Evolutionary conservation across 768 basidiomycete species (phyloP).

Genomic region (Suillus fuscotomentosus): DNA sequence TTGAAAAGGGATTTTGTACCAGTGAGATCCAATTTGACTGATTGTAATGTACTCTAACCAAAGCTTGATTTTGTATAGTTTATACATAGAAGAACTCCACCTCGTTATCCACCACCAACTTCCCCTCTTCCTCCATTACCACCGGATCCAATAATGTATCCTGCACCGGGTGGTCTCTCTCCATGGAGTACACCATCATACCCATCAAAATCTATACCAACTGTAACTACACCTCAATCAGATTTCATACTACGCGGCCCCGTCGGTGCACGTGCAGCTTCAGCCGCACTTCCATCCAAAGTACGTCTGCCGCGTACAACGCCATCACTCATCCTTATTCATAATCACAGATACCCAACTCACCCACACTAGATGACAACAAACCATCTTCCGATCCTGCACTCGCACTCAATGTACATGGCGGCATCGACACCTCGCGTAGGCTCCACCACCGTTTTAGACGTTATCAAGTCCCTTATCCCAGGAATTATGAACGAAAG

Average conservation of each 20-base stretch:
- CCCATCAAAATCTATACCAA: not conserved
- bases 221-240: not conserved
- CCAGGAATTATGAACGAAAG: conserved; percentile 60
- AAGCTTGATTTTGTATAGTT: not conserved
- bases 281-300: not conserved
- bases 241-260: not conserved
- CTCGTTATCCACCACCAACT: not conserved
- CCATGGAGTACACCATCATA: not conserved
- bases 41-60: too few species aligned
- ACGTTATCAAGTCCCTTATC: conserved; percentile 60
- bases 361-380: not conserved
- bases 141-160: not conserved
- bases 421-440: conserved; percentile 17
- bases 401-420: conserved; percentile 28
- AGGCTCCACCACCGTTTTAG: conserved; percentile 58
- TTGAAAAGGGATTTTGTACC: not conserved
- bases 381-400: not conserved
- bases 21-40: not conserved
- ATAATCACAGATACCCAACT: too few species aligned
- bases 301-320: not conserved
- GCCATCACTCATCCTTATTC: not conserved
- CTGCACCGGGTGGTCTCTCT: not conserved
- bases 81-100: not conserved
- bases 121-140: not conserved
- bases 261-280: not conserved